Base-by-base conservation (phyloP, 2,329 filamentous ascomycete genomes). In the Fusarium sp. region DNA sequence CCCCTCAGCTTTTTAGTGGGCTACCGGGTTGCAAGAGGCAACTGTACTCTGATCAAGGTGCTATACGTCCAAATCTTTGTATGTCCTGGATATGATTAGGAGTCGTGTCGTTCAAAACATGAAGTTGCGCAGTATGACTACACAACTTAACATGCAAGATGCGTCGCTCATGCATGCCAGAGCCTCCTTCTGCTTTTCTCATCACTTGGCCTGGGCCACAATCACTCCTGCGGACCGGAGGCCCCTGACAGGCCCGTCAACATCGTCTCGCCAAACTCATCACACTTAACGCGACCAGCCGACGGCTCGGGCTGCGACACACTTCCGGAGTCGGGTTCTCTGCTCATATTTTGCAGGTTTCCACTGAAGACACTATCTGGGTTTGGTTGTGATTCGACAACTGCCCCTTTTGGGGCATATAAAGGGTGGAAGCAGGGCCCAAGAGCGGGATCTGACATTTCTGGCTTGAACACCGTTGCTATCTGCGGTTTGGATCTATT, bases 261-360 rank as follows among this genome's bases (percentile, higher is more conserved):
- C 47, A 57, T 30, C 54, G 46, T 56, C 52, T 66, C 59, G 56
- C 50, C 52, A 68, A 50, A 54, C 42, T 50, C 54, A 68, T 67
- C 49, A 66, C 53, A 66, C 68, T 67, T 68, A 24, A 73, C 61
- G 71, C 52, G 49, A 69, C 71, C 56, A 65, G 50, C 71, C 73
- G 69, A 66, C 67, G 62, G 56, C 52, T 75, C 63, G 63, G 66
- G 42, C 54, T 71, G 46, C 54, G 47, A 66, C 57, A 56, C 64
- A 25, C 50, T 55, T 64, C 58, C 52, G 42, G 40, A 46, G 47
- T 60, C 59, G 44, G 44, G 44, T 52, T 61, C 61, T 60, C 38
- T 49, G 34, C 32, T 25, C 55, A 59, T 29, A 20, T 38, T 42
- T 65, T 66, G 24, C 42, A 59, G 45, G 30, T 16, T 58, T 42